Evolutionary conservation across 305 asterid genomes (phyloP), one percentile per base, ranked within the genome.

Genomic region (Rubia peregrina): DNA sequence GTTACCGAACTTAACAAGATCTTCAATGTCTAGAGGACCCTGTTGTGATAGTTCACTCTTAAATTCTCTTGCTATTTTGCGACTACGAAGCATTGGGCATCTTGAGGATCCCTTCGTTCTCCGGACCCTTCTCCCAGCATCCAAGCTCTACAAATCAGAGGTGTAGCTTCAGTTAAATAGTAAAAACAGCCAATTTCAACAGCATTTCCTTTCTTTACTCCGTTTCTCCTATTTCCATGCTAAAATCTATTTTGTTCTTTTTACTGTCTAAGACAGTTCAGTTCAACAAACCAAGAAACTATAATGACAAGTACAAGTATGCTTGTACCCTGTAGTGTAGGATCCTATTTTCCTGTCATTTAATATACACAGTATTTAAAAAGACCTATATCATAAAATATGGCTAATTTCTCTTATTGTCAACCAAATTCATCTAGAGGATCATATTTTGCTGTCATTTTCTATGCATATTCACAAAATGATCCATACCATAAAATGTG

Each of bases 21-120:
- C 99, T 85, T 94, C 99, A 77, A 94, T 89, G 82, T 94, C 99
- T 75, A 85, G 78, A 63, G 97, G 96, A 74, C 89, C 96, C 75
- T 78, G 77, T 74, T 81, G 85, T 73, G 74, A 74, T 63, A 85
- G 75, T 80, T 86, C 90, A 72, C 79, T 83, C 77, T 72, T 80
- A 67, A 90, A 85, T 73, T 90, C 96, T 69, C 68, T 77, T 64
- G 83, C 84, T 55, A 80, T 76, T 81, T 88, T 88, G 67, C 46
- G 86, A 80, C 84, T 93, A 75, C 87, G 81, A 78, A 86, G 89
- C 96, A 88, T 88, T 48, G 95, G 80, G 78, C 98, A 93, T 75
- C 96, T 90, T 65, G 83, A 79, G 33, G 94, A 79, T 55, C 81
- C 84, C 77, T 83, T 87, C 56, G 74, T 83, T 77, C 83, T 73